Evolutionary conservation across 140 eudicot species (phyloP), one percentile per base, ranked within the genome.

Genomic region (Flaveria floridana): DNA sequence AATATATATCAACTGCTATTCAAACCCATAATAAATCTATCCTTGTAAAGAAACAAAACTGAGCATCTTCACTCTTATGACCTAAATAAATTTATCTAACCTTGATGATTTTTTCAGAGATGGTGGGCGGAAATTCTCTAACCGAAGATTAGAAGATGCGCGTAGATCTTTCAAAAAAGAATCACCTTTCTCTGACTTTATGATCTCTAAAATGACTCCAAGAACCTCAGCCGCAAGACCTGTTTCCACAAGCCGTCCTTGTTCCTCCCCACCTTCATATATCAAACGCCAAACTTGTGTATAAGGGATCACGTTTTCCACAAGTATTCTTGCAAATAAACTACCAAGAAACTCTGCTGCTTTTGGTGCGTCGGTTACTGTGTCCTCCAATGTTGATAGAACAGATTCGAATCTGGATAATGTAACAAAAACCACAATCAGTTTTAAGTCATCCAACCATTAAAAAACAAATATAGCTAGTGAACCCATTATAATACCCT

Each of bases 311-410:
- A 89, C 88, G 16, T 86, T 85, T 70, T 88, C 97, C 34, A 87
- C 1, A 2, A 95, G 77, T 18, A 88, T 74, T 63, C 72, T 84
- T 14, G 86, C 92, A 74, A 95, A 83, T 0, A 91, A 76, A 8
- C 81, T 83, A 6, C 99, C 99, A 3, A 95, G 97, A 81, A 82
- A 95, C 46, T 95, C 97, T 1, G 89, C 85, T 47, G 99, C 99
- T 87, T 69, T 91, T 21, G 99, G 99, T n/a, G 99, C 99, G 81
- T 95, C 99, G 7, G 78, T 91, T 1, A 88, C 87, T 0, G 96
- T 85, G 48, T 95, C 99, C 77, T 95, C 99, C 82, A 95, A 79
- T 44, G 82, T 79, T 34, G 83, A 68, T 3, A 95, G 74, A 65
- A 91, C 99, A 18, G 90, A 80, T 76, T 88, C 96, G 55, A 95